Conservation (phyloP, 768 basidiomycete species). For the Cystofilobasidium bisporidii region DNA sequence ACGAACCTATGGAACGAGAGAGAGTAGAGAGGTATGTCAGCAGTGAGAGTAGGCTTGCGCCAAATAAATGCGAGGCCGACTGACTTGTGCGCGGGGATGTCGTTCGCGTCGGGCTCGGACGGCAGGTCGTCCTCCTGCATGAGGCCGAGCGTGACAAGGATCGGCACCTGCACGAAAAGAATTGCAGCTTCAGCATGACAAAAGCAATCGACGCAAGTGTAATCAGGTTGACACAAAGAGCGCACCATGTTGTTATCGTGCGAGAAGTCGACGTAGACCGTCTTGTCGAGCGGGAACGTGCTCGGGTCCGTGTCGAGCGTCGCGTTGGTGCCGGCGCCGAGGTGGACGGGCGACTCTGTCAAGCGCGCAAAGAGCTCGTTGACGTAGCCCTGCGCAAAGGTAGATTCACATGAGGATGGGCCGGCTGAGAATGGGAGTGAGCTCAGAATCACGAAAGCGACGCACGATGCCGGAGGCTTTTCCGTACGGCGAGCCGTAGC, state of each 20-base stretch:
- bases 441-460: conserved; percentile 5
- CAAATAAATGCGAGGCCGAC: neutral
- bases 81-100: neutral
- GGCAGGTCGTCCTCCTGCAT: neutral
- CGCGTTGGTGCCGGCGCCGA: conserved; percentile 76
- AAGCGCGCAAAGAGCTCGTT: conserved; percentile 76
- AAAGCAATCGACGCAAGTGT: no score
- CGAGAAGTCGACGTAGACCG: conserved; percentile 59
- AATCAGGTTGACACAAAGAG: no score
- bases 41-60: neutral
- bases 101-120: neutral
- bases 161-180: no score
- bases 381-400: conserved; percentile 51
- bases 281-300: conserved; percentile 39
- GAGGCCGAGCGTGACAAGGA: neutral
- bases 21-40: neutral
- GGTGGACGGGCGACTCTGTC: conserved; percentile 48
- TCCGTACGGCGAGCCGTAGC: conserved; percentile 72
- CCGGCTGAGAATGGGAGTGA: neutral
- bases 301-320: conserved; percentile 54
- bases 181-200: no score
- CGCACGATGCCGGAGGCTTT: conserved; percentile 43
- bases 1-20: neutral
- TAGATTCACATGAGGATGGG: conserved; percentile 32
- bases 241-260: conserved; percentile 4